Conservation (phyloP, 1,139 yeast genomes). For the Arxiozyma slooffiae region DNA sequence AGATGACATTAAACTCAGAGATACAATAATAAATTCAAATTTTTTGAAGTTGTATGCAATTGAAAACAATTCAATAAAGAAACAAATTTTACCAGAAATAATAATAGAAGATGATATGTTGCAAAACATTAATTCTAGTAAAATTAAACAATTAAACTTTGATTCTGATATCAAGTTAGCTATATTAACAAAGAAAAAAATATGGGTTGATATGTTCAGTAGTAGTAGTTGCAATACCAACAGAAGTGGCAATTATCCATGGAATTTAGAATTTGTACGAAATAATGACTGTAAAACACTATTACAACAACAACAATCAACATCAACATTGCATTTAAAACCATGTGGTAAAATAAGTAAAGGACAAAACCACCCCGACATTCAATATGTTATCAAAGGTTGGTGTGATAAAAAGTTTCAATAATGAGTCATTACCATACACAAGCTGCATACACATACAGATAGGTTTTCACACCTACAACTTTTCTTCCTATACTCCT, state of each 20-base stretch:
- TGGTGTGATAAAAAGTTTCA: constrained; percentile 29
- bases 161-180: constrained; percentile 24
- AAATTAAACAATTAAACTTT: constrained; percentile 14
- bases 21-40: constrained; percentile 19
- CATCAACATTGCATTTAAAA: constrained; percentile 8
- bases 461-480: too few relatives aligned
- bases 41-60: constrained; percentile 26
- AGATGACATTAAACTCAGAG: neutral
- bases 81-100: constrained; percentile 23
- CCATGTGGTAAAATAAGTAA: constrained; percentile 26
- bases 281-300: neutral
- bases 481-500: too few relatives aligned
- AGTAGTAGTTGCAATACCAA: too few relatives aligned
- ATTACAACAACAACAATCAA: too few relatives aligned
- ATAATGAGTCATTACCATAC: neutral
- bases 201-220: constrained; percentile 19
- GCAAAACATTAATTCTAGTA: constrained; percentile 16
- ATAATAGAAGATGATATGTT: constrained; percentile 25
- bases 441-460: too few relatives aligned
- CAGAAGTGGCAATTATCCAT: too few relatives aligned
- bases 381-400: constrained; percentile 30
- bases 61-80: constrained; percentile 19
- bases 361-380: constrained; percentile 13
- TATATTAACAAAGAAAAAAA: constrained; percentile 24
- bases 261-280: constrained; percentile 20